Base-by-base conservation (phyloP, 768 basidiomycete species). In the Russula sp. region DNA sequence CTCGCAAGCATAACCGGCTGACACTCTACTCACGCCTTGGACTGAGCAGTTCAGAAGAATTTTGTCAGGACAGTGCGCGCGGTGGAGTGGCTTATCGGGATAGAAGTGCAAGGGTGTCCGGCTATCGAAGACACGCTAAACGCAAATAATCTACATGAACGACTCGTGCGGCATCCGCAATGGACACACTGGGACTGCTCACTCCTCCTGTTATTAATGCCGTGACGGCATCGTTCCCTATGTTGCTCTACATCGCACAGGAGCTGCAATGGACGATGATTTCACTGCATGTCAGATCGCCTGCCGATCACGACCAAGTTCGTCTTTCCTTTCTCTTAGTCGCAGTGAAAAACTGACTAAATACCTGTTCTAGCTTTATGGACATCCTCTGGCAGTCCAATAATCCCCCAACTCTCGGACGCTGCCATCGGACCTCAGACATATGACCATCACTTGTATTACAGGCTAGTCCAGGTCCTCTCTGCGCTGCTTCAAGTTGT, bases 371-470 rank as follows among this genome's bases (percentile, higher is more conserved):
- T 67, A 92, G 89, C 68, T 90, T 90, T 72, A 91, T 91, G 89
- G 89, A 92, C 67, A 70, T 88, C 53, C 84, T 83, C 64, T 92
- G 90, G 90, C 90, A 92, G 70, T 73, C 78, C 72, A 80, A 86
- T 69, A 79, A 83, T 73, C 87, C 84, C 20, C 14, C 87, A 92
- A 92, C 70, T 90, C 90, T 84, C 85, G 8, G 78, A 84, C 56
- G 89, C 86, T 28, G 79, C 80, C 5, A 80, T 81, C 49, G 90
- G 90, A 1, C 87, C 89, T 14, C 87, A 88, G 69, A 76, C 75
- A 28, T 92, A 92, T 67, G 90, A 92, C 69, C 88, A 90, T 59
- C 90, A 92, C 73, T 71, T 92, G 18, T 92, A 91, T 72, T 90
- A 89, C 70, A 83, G 78, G 84, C 88, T 70, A 71, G 85, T 74